These are phyloP conservation scores for Durotheca rogersii DNA, from an alignment of 495 filamentous ascomycete species.

Conservation along the genomic window DNA sequence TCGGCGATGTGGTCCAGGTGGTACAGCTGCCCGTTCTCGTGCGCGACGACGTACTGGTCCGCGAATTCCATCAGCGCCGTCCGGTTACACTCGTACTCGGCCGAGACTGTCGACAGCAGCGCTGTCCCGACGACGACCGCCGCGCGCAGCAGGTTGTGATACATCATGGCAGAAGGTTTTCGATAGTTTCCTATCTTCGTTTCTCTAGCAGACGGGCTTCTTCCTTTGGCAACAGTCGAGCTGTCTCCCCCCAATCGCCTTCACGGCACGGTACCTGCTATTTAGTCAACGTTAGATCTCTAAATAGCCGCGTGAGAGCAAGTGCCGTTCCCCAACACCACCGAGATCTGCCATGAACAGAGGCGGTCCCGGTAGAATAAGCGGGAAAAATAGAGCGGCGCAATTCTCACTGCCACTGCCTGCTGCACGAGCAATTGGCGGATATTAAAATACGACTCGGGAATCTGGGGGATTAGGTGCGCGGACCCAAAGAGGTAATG, in stretches of 20 bases:
- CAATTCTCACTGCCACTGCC: slow-evolving; percentile 9
- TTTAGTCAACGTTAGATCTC: slow-evolving; percentile 8
- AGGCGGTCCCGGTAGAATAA: slow-evolving; percentile 32
- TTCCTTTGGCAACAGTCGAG: background rate
- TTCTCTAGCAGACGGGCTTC: background rate
- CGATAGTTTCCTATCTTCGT: background rate
- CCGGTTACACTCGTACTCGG: slow-evolving; percentile 23
- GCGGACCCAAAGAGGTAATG: slow-evolving; percentile 18
- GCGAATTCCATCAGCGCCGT: slow-evolving; percentile 21
- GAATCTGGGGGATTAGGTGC: slow-evolving; percentile 7
- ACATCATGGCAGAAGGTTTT: slow-evolving; percentile 6
- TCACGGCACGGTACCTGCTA: background rate
- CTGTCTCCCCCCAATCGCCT: too few relatives aligned
- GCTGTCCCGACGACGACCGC: slow-evolving; percentile 10
- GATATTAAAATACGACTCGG: slow-evolving; percentile 29
- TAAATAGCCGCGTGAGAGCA: slow-evolving; percentile 3
- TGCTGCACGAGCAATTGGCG: background rate
- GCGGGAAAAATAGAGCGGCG: slow-evolving; percentile 36
- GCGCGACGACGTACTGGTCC: slow-evolving; percentile 27
- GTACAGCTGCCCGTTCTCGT: slow-evolving; percentile 26
- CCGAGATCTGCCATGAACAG: slow-evolving; percentile 9
- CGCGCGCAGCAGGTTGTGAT: slow-evolving; percentile 8
- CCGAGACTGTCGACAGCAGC: slow-evolving; percentile 6
- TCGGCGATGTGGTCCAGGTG: slow-evolving; percentile 30
- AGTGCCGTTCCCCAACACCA: slow-evolving; percentile 26